Evolutionary conservation across 805 yeast species (phyloP), one percentile per base, ranked within the genome.

Genomic region (Lipomyces sp.): DNA sequence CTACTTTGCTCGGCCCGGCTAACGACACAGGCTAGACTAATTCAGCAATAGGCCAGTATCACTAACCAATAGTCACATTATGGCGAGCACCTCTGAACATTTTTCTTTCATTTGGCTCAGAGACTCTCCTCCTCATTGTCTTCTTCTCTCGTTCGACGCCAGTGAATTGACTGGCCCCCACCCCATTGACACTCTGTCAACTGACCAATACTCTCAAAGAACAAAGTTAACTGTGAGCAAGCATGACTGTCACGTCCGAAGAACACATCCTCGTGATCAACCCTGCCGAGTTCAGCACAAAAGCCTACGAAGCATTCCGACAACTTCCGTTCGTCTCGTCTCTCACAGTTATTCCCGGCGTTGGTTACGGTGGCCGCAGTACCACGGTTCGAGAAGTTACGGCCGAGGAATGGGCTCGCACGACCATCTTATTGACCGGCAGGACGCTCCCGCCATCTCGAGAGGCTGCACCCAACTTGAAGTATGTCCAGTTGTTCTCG

Each of bases 381-480:
- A 15, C 24, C 7, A 61, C 69, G 1, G n/a, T 45, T 7, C 63
- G 65, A 24, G 60, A 59, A 10, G 34, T 64, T 11, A 57, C 69
- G n/a, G 65, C 59, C 50, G 71, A 65, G 35, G 67, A 63, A 51
- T 66, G 69, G 69, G 67, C 64, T 4, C 50, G 50, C 15, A 42
- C 59, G n/a, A 68, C 71, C 54, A 59, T 68, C 10, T 45, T 68
- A 4, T 0, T 68, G 15, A 59, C 70, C 24, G 62, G 62, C 29
- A n/a, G 32, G 11, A 42, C 39, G 2, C 60, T 70, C 13, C 72
- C 73, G 2, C 72, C 72, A 4, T 54, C 62, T 11, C 39, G 45
- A n/a, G 72, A 60, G 15, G 66, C 64, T 10, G 73, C 67, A 30
- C 73, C 73, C 35, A 63, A 71, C 29, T 60, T 71, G 54, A 68